These are phyloP conservation scores for Ustilago loliicola DNA, from an alignment of 1,284 basidiomycete species.

Conservation along the genomic window DNA sequence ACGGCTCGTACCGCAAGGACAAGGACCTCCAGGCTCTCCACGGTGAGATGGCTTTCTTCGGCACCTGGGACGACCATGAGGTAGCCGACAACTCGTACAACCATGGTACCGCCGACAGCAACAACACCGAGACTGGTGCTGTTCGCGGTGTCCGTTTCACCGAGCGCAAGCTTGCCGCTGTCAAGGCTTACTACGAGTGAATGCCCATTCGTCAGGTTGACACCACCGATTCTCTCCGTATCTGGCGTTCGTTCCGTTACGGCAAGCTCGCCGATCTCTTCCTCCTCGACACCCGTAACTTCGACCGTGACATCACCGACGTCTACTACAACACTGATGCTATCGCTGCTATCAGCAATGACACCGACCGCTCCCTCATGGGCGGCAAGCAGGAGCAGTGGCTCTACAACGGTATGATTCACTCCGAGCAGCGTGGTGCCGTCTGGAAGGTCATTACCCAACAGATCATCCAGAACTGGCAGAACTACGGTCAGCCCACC, in stretches of 20 bases:
- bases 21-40: slow-evolving; percentile 45
- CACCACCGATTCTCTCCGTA: slow-evolving; percentile 76
- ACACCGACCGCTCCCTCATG: slow-evolving; percentile 71
- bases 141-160: slow-evolving; percentile 73
- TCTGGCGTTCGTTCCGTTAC: slow-evolving; percentile 76
- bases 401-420: slow-evolving; percentile 74
- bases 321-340: slow-evolving; percentile 76
- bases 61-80: slow-evolving; percentile 76
- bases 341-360: slow-evolving; percentile 49
- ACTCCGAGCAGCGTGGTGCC: slow-evolving; percentile 73
- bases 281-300: slow-evolving; percentile 78
- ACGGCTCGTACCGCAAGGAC: slow-evolving; percentile 74
- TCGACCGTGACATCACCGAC: slow-evolving; percentile 78
- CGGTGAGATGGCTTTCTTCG: slow-evolving; percentile 36
- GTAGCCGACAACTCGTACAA: slow-evolving; percentile 79
- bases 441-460: slow-evolving; percentile 77
- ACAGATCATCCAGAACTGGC: slow-evolving; percentile 58
- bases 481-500: slow-evolving; percentile 62
- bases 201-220: slow-evolving; percentile 79
- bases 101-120: slow-evolving; percentile 77
- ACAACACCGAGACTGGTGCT: slow-evolving; percentile 75
- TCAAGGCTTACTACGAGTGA: slow-evolving; percentile 79
- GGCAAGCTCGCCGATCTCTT: slow-evolving; percentile 54
- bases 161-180: slow-evolving; percentile 77
- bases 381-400: slow-evolving; percentile 77